Base-by-base conservation (phyloP, 495 filamentous ascomycete genomes). In the Cercophora newfieldiana region DNA sequence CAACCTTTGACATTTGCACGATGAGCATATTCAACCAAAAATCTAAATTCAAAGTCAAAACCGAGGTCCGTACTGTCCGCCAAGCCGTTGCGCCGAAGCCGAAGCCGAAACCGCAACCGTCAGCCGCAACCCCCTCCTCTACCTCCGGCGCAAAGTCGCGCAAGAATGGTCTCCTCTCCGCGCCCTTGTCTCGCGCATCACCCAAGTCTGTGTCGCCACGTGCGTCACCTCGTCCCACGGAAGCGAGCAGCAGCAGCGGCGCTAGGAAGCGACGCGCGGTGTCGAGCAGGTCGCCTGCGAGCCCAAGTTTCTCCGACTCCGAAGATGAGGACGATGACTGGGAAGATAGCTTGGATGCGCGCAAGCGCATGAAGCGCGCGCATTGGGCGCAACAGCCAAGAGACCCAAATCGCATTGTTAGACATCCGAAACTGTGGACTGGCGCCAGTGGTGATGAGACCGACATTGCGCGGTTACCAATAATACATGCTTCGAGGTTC, bases 401-500 rank as follows among this genome's bases (percentile, higher is more conserved):
- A 12, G 89, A 91, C 71, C 71, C 77, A 33, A 85, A 84, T 57
- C 82, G 90, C 60, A 79, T 82, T 65, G 66, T 93, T 65, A 81
- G 85, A 53, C 88, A 87, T 21, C 78, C 84, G 63, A 84, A 84
- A 70, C 81, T 86, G 26, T 80, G 78, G 69, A 68, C 72, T n/a
- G 88, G 87, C 66, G 85, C 83, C 7, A 16, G 37, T 44, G 37
- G 3, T 16, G 79, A 85, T 22, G 86, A 81, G 55, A 60, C 29
- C 2, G 64, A 70, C 48, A 54, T 60, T 18, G 65, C 64, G 16
- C 51, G 63, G 49, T 69, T 77, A 37, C 78, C 77, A 54, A 76
- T 83, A 7, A 85, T 91, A 44, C 90, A 94, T 72, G 89, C 89
- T 0, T 83, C 83, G 21, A 86, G 91, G 61, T 87, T 92, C 54